phyloP scores from a whole-genome alignment of 2,329 filamentous ascomycete genomes.

The Graphium sp. region DNA sequence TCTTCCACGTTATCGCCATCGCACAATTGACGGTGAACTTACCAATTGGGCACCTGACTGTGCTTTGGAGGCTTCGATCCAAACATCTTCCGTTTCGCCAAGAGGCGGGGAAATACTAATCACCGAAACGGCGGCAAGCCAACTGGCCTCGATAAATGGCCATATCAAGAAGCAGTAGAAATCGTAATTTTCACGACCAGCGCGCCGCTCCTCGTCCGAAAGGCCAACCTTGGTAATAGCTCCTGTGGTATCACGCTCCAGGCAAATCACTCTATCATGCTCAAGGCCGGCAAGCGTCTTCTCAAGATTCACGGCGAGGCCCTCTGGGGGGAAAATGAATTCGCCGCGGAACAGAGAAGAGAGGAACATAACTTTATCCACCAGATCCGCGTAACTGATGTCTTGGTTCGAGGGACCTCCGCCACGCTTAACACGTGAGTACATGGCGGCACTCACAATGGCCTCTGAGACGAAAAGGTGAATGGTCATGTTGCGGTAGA shows the following conservation, averaged over 20 bases:
- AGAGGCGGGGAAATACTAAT: constrained; percentile 69
- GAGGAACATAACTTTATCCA: constrained; percentile 71
- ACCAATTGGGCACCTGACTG: constrained; percentile 71
- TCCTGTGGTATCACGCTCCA: constrained; percentile 38
- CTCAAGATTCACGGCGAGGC: constrained; percentile 63
- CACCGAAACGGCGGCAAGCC: constrained; percentile 78
- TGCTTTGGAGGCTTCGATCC: constrained; percentile 59
- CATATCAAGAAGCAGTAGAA: constrained; percentile 98
- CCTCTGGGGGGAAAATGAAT: constrained; percentile 89
- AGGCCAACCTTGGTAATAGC: constrained; percentile 55
- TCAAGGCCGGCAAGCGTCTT: constrained; percentile 66
- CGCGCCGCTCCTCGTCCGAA: constrained; percentile 55
- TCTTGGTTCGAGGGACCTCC: constrained; percentile 70
- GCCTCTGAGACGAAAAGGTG: constrained; percentile 93
- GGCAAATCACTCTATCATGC: constrained; percentile 56
- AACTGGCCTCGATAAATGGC: constrained; percentile 91
- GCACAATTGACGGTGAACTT: too few species aligned
- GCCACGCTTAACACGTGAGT: constrained; percentile 77
- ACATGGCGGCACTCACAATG: constrained; percentile 77
- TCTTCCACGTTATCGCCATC: too few species aligned
- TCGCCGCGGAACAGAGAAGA: constrained; percentile 89
- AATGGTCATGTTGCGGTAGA: constrained; percentile 99
- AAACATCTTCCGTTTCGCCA: constrained; percentile 42
- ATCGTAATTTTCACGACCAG: constrained; percentile 85
- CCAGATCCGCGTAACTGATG: constrained; percentile 57